Conservation (phyloP, 768 basidiomycete genomes). For the Pleurotus tuber-regium region DNA sequence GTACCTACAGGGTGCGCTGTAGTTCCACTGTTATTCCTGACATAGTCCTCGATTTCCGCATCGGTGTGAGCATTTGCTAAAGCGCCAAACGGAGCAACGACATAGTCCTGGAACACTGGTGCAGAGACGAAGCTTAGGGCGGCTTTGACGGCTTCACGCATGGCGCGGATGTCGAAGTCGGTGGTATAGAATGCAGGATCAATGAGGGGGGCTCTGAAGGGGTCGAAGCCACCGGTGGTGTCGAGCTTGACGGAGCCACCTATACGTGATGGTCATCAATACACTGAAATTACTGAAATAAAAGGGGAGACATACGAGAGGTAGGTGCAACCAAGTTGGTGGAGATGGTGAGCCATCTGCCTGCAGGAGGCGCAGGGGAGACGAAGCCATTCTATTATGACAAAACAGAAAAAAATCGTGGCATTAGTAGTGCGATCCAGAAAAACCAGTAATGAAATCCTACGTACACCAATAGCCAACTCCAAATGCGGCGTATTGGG, state of each 20-base stretch:
- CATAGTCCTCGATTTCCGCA: conserved; percentile 19
- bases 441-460: too few relatives aligned
- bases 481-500: conserved; percentile 33
- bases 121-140: conserved; percentile 24
- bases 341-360: conserved; percentile 22
- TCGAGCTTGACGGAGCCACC: too few relatives aligned
- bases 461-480: conserved; percentile 27
- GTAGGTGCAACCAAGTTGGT: conserved; percentile 14
- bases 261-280: too few relatives aligned
- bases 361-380: conserved; percentile 16
- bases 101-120: conserved; percentile 25
- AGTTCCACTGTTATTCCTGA: too few relatives aligned
- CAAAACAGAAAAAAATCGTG: conserved; percentile 26
- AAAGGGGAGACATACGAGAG: conserved; percentile 23
- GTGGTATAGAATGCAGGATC: conserved; percentile 18
- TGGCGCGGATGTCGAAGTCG: conserved; percentile 21
- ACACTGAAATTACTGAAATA: too few relatives aligned
- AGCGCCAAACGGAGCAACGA: conserved; percentile 17
- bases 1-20: conserved; percentile 27
- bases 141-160: conserved; percentile 25
- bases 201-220: conserved; percentile 26
- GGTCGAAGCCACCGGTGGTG: too few relatives aligned
- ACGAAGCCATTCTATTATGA: too few relatives aligned
- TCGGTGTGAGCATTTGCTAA: conserved; percentile 24
- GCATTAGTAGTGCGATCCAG: conserved; percentile 16